phyloP scores from a whole-genome alignment of 257 asterid species.

The Solanum dulcamara region DNA sequence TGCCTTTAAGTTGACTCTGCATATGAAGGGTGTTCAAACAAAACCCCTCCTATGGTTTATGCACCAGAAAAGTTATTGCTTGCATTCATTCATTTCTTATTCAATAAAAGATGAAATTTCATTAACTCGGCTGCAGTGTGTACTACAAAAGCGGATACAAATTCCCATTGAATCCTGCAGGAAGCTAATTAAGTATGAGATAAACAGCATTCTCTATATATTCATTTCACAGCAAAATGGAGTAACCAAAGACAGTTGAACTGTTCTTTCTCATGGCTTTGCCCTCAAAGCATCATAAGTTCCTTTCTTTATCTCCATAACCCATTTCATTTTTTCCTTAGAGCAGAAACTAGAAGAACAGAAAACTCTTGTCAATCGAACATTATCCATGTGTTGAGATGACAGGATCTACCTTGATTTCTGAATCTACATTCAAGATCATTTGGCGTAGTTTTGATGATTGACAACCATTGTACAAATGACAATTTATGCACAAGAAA shows the following conservation, averaged over 20 bases:
- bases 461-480: background rate
- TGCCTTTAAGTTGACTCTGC: background rate
- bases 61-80: background rate
- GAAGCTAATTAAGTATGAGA: background rate
- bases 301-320: background rate
- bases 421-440: background rate
- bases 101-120: background rate
- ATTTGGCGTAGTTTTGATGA: background rate
- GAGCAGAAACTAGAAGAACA: background rate
- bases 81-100: background rate
- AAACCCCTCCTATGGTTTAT: background rate
- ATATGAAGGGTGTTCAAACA: background rate
- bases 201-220: background rate
- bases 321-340: too few species aligned
- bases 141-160: background rate
- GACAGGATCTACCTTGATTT: background rate
- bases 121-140: background rate
- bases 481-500: background rate
- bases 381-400: background rate
- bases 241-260: background rate
- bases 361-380: background rate
- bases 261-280: background rate
- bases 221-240: background rate
- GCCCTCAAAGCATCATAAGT: background rate
- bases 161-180: background rate